A percentile compares a stretch with the other conserved stretches of the same genome.
phyloP scores from a whole-genome alignment of 1,284 basidiomycete genomes.

The Malassezia restricta region DNA sequence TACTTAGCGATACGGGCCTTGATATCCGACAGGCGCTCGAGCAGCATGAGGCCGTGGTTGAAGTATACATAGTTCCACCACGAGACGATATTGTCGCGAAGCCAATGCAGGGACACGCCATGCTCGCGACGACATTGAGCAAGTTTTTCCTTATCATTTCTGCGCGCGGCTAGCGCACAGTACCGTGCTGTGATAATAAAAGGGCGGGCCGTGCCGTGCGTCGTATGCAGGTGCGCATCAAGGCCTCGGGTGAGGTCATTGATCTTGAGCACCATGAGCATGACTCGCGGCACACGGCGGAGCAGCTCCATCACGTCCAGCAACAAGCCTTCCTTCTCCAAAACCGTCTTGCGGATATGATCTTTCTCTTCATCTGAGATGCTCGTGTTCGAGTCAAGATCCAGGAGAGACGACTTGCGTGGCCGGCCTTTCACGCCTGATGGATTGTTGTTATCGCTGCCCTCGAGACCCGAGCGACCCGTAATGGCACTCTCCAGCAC shows the following conservation, averaged over 20 bases:
- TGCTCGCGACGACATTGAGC: conserved; percentile 17
- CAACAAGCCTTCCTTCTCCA: conserved; percentile 44
- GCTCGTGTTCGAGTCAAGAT: conserved; percentile 27
- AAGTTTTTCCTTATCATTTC: conserved; percentile 56
- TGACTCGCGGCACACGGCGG: conserved; percentile 36
- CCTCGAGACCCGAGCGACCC: conserved; percentile 39
- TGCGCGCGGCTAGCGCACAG: conserved; percentile 72
- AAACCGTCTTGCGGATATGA: conserved; percentile 44
- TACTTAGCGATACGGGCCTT: conserved; percentile 4
- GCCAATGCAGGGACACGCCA: conserved; percentile 47
- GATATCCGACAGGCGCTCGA: conserved; percentile 34
- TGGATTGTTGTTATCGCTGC: conserved; percentile 40
- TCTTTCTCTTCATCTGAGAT: conserved; percentile 40
- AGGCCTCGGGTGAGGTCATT: conserved; percentile 50
- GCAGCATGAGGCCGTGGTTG: conserved; percentile 34
- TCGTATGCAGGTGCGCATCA: conserved; percentile 52
- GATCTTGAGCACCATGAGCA: conserved; percentile 46
- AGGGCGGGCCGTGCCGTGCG: conserved; percentile 48
- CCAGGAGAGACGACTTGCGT: conserved; percentile 33
- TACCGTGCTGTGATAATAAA: conserved; percentile 86
- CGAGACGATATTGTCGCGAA: conserved; percentile 52
- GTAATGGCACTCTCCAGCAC: conserved; percentile 45
- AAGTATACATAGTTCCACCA: conserved; percentile 37
- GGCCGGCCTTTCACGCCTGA: conserved; percentile 30
- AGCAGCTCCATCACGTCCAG: conserved; percentile 36